Base-by-base conservation (phyloP, 176 grass and related monocot species). In the Alloteropsis semialata region DNA sequence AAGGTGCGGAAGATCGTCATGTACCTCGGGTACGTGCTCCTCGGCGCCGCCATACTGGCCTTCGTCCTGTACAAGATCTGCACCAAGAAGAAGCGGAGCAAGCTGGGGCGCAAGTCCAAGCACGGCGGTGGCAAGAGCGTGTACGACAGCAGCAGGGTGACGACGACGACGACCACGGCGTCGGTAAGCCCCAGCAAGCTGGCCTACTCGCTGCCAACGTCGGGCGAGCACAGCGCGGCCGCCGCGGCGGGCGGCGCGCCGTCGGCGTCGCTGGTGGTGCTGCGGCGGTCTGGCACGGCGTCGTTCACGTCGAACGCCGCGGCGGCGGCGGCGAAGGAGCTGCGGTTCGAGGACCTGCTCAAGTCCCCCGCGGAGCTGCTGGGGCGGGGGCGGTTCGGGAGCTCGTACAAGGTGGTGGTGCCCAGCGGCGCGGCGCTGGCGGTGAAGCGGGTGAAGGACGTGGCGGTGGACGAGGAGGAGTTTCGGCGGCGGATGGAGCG, bases 391-490 rank as follows among this genome's bases (percentile, higher is more conserved):
- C 61, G 89, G 22, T 74, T 89, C 67, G 88, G 92, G 79, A 94
- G 92, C 86, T 75, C 87, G 21, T 94, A 94, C 82, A 94, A 91
- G 84, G 92, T 94, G 76, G 77, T 78, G 58, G 71, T 87, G 48
- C 25, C 78, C 1, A 51, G 84, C 78, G 86, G 88, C 9, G 76
- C 83, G 6, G 83, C 76, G 45, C 78, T 94, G 28, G 86, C 84
- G 59, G 89, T 94, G 86, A 94, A 94, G 89, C 87, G 89, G n/a
- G 81, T 94, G 2, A 94, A 89, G 80, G 89, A 94, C 77, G 77
- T 6, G 18, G 39, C 76, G 41, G 76, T 74, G 19, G 42, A 39
- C 2, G 74, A 82, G n/a, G 80, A 66, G 41, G 89, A 84, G 76
- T 94, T 94, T 76, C 60, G 71, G 18, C 46, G 76, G 72, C 55